phyloP scores from a whole-genome alignment of 805 yeast species.

The Candida glaebosa region DNA sequence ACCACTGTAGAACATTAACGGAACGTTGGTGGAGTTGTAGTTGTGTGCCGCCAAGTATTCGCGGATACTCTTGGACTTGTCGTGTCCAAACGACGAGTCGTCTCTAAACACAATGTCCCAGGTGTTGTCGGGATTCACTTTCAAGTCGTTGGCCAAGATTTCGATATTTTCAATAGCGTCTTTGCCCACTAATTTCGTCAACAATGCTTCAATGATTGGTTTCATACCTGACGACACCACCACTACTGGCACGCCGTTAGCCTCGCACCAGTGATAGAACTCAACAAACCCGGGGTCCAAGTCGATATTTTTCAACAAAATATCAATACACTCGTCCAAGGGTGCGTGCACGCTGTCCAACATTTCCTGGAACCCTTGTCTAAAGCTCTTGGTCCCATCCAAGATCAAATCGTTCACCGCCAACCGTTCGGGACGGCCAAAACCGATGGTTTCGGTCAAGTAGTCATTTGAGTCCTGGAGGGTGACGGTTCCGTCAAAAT shows the following conservation, averaged over 20 bases:
- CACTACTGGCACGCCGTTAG: conserved; percentile 72
- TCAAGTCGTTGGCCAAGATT: conserved; percentile 78
- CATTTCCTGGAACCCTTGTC: conserved; percentile 85
- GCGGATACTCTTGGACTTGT: conserved; percentile 79
- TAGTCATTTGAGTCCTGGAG: conserved; percentile 92
- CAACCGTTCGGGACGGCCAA: conserved; percentile 67
- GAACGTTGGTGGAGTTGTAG: conserved; percentile 34
- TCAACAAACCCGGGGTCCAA: conserved; percentile 89
- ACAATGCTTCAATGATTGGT: conserved; percentile 80
- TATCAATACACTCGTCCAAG: conserved; percentile 76
- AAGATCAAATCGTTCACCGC: conserved; percentile 71
- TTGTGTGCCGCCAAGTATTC: conserved; percentile 35
- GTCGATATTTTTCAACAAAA: conserved; percentile 57
- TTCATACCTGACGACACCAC: conserved; percentile 93
- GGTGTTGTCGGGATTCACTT: conserved; percentile 45
- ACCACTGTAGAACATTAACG: conserved; percentile 86
- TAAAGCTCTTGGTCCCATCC: conserved; percentile 61
- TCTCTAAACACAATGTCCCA: conserved; percentile 90
- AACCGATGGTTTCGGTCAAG: conserved; percentile 84
- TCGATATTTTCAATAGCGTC: conserved; percentile 70
- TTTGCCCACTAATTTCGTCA: conserved; percentile 70
- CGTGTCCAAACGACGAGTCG: conserved; percentile 89
- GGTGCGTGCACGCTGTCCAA: conserved; percentile 73
- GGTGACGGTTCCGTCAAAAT: conserved; percentile 98
- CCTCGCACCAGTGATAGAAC: conserved; percentile 76